A percentile compares a stretch with the other conserved stretches of the same genome.
Evolutionary conservation across 495 filamentous ascomycete species (phyloP).

Genomic region (Cladorrhinum samala): DNA sequence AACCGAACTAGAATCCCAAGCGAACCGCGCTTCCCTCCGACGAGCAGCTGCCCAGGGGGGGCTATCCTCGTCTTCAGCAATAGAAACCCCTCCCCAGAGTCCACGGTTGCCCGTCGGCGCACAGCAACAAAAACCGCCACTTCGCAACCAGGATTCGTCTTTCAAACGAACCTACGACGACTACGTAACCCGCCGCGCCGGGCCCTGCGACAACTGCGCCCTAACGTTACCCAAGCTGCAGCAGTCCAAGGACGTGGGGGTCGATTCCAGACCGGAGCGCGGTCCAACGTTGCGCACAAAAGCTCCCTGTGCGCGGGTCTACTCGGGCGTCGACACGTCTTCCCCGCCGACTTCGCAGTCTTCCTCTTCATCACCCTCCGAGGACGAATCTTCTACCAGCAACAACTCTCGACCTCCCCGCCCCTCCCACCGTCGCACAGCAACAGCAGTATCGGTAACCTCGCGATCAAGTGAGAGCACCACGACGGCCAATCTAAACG

Average conservation of each 20-base stretch:
- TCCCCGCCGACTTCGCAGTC: constrained; percentile 40
- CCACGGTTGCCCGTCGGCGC: constrained; percentile 40
- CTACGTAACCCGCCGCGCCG: constrained; percentile 46
- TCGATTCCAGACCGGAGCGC: constrained; percentile 26
- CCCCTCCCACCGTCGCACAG: constrained; percentile 25
- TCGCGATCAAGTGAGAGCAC: constrained; percentile 44
- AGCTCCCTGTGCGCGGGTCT: constrained; percentile 46
- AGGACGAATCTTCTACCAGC: constrained; percentile 33
- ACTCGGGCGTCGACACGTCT: constrained; percentile 27
- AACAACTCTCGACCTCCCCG: background rate
- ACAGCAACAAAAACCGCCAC: constrained; percentile 22
- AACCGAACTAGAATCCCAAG: constrained; percentile 36
- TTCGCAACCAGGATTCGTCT: constrained; percentile 41
- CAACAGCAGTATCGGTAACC: constrained; percentile 24
- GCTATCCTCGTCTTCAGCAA: constrained; percentile 28
- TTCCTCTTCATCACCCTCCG: constrained; percentile 40
- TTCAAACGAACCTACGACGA: constrained; percentile 53
- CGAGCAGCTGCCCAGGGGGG: constrained; percentile 23
- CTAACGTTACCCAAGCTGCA: constrained; percentile 52
- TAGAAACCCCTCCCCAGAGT: constrained; percentile 59
- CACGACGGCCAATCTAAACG: constrained; percentile 41
- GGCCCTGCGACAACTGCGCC: constrained; percentile 56
- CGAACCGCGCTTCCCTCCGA: constrained; percentile 33
- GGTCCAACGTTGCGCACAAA: constrained; percentile 42
- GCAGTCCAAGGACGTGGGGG: constrained; percentile 22